Base-by-base conservation (phyloP, 352 stramenopile genomes). In the Phytophthora pini region DNA sequence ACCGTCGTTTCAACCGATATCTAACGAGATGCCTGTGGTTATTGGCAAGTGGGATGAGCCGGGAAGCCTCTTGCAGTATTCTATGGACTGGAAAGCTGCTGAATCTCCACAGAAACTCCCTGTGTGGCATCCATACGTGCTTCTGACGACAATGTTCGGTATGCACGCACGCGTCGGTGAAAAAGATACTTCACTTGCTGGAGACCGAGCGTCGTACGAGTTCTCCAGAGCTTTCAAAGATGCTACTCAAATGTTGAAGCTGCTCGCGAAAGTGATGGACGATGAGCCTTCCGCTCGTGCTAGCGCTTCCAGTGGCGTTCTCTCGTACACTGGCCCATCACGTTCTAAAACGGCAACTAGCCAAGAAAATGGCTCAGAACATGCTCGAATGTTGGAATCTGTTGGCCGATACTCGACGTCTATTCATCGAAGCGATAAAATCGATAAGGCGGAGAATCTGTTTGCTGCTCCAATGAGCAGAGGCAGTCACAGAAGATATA, bases 1-100 rank as follows among this genome's bases (percentile, higher is more conserved):
- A 9, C 26, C 50, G 10, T 53, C 40, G 13, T 60, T 58, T 54
- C 45, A 74, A 55, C 45, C 45, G 20, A 60, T 74, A 56, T 87
- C 77, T n/a, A 89, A 89, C 54, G 84, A 95, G 66, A 92, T 92
- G 65, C 84, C 83, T 4, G 71, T 89, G 17, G 83, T 93, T 2
- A 61, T 93, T 39, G 82, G 82, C 36, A 95, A 94, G 54, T 94
- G 84, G 84, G 84, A 93, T 69, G 87, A 93, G 26, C 87, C 84
- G 9, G 82, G 84, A 24, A 88, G 72, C 11, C 53, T 93, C 24
- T 31, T 92, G 15, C 84, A 93, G 50, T 58, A 82, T 43, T 79
- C 82, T 0, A 93, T 93, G 84, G 83, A 92, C 41, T 93, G 84
- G 87, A 93, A 95, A 72, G 74, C 81, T 15, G 46, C 65, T 6